A percentile compares a stretch with the other conserved stretches of the same genome.
phyloP scores from a whole-genome alignment of 345 rosid genomes.

The Tarenaya hassleriana region DNA sequence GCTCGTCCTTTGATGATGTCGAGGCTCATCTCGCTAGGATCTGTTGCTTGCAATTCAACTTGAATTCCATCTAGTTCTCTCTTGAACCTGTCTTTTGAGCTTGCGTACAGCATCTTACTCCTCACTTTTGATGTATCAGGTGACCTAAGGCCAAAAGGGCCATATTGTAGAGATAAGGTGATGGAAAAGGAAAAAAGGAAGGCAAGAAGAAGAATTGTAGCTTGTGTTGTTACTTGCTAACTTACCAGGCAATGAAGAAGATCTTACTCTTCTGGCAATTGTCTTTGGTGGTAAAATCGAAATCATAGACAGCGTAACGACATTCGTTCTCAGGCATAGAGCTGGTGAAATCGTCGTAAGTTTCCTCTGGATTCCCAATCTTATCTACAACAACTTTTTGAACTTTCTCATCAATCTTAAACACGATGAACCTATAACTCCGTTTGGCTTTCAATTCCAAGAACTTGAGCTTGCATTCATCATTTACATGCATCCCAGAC shows the following conservation, averaged over 20 bases:
- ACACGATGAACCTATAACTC: conserved; percentile 51
- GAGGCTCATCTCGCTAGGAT: conserved; percentile 68
- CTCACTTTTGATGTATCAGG: conserved; percentile 65
- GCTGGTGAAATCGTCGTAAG: conserved; percentile 48
- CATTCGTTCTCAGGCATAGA: conserved; percentile 57
- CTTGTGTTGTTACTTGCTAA: too few species aligned
- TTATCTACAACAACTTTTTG: conserved; percentile 54
- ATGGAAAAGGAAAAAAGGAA: background rate
- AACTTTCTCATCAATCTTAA: conserved; percentile 58
- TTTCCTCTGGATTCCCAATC: conserved; percentile 48
- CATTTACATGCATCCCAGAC: conserved; percentile 67
- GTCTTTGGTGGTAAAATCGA: conserved; percentile 56
- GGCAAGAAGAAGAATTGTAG: background rate
- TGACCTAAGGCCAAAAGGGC: conserved; percentile 34
- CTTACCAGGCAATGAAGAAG: conserved; percentile 71
- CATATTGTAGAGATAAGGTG: conserved; percentile 9
- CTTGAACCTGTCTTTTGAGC: conserved; percentile 71
- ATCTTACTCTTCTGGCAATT: conserved; percentile 72
- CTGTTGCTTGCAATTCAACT: conserved; percentile 69
- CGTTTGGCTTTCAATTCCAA: conserved; percentile 66
- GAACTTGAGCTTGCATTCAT: conserved; percentile 73
- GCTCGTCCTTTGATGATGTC: conserved; percentile 57
- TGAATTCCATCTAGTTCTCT: conserved; percentile 73
- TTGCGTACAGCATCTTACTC: conserved; percentile 74
- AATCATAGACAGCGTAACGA: conserved; percentile 45